Evolutionary conservation across 1,284 basidiomycete genomes (phyloP).

Genomic region (Retiboletus fuscus): DNA sequence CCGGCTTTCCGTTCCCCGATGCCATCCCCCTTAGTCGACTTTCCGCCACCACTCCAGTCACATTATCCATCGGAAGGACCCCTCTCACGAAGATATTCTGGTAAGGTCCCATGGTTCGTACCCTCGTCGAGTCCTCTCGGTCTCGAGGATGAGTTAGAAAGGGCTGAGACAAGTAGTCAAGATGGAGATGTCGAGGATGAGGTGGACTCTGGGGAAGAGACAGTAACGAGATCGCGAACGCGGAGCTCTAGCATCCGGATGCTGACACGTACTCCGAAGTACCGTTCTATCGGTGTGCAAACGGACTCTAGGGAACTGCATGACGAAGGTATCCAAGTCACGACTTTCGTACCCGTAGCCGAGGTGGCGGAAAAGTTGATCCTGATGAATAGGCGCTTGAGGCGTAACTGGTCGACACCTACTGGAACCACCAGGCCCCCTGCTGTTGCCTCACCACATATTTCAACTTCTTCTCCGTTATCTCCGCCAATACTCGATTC

Average conservation of each 20-base stretch:
- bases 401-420: slow-evolving; percentile 53
- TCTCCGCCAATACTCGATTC: slow-evolving; percentile 11
- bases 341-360: slow-evolving; percentile 24
- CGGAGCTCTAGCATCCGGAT: slow-evolving; percentile 32
- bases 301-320: slow-evolving; percentile 41
- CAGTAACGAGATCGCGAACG: slow-evolving; percentile 39
- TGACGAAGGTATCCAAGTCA: slow-evolving; percentile 44
- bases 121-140: slow-evolving; percentile 57
- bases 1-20: slow-evolving; percentile 39
- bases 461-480: slow-evolving; percentile 30
- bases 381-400: slow-evolving; percentile 39
- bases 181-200: slow-evolving; percentile 89
- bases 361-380: slow-evolving; percentile 36
- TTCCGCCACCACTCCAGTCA: slow-evolving; percentile 71
- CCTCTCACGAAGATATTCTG: slow-evolving; percentile 81
- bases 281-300: slow-evolving; percentile 50
- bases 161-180: slow-evolving; percentile 73
- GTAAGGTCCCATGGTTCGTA: slow-evolving; percentile 67
- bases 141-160: slow-evolving; percentile 63
- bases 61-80: slow-evolving; percentile 87
- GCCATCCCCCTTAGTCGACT: slow-evolving; percentile 53
- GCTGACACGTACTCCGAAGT: slow-evolving; percentile 23
- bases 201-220: slow-evolving; percentile 66
- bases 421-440: slow-evolving; percentile 42
- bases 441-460: slow-evolving; percentile 44